Conservation (phyloP, 2,329 filamentous ascomycete genomes). For the Mycosphaerelloides madeirae region DNA sequence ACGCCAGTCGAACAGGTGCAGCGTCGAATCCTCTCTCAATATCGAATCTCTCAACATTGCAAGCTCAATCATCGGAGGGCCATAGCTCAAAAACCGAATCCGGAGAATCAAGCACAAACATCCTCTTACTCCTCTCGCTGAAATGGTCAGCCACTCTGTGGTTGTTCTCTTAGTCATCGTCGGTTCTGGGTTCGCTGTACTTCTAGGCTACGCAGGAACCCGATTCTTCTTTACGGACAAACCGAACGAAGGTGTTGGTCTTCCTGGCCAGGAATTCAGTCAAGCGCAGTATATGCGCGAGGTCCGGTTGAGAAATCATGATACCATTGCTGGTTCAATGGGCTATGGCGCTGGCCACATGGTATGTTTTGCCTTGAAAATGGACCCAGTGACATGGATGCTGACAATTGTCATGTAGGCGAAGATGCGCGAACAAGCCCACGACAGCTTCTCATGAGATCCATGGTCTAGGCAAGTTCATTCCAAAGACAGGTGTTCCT, state of each 20-base stretch:
- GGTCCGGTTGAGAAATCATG: slow-evolving; percentile 22
- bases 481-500: background rate
- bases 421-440: background rate
- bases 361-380: slow-evolving; percentile 5
- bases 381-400: background rate
- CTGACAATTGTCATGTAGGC: background rate
- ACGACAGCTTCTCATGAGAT: background rate
- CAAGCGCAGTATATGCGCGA: slow-evolving; percentile 29
- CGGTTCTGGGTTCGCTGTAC: slow-evolving; percentile 18
- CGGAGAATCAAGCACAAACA: too few species aligned
- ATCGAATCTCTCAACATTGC: too few species aligned
- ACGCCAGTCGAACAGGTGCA: too few species aligned
- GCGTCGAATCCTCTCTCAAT: too few species aligned
- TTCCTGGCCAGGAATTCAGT: slow-evolving; percentile 9
- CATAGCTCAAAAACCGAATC: too few species aligned
- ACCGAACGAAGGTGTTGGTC: background rate
- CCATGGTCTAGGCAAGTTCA: background rate
- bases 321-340: slow-evolving; percentile 13
- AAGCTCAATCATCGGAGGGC: too few species aligned
- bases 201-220: slow-evolving; percentile 21
- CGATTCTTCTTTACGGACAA: slow-evolving; percentile 17
- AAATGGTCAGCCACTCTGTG: slow-evolving; percentile 7
- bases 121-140: background rate
- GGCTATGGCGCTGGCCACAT: slow-evolving; percentile 11
- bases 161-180: slow-evolving; percentile 19